Conservation (phyloP, 805 yeast species). For the Wickerhamomyces strasburgensis region DNA sequence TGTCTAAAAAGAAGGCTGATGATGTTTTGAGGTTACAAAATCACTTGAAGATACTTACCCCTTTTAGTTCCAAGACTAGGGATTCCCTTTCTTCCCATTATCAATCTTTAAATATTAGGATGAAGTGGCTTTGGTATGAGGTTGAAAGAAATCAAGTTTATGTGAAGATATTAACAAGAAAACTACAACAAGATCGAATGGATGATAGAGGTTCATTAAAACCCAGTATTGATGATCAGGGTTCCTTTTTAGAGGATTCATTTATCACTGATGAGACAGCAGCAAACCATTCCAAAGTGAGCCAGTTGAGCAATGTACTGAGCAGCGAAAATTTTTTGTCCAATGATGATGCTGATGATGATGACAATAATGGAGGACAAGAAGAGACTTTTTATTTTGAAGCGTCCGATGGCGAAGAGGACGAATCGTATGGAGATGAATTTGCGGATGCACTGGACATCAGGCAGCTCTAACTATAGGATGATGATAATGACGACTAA, state of each 20-base stretch:
- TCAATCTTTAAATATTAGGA: constrained; percentile 42
- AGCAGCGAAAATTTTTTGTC: background rate
- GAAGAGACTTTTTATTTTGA: no score
- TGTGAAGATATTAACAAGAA: constrained; percentile 29
- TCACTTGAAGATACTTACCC: constrained; percentile 45
- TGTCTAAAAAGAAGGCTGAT: constrained; percentile 32
- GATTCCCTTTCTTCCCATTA: constrained; percentile 42
- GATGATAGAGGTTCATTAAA: constrained; percentile 4
- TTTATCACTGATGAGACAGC: constrained; percentile 17
- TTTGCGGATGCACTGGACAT: constrained; percentile 3
- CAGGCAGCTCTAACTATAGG: background rate
- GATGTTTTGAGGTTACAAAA: constrained; percentile 31
- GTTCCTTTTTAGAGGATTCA: constrained; percentile 21
- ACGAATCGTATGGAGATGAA: background rate
- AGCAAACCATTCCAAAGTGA: constrained; percentile 3
- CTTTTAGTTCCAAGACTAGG: constrained; percentile 48
- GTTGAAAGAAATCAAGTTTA: constrained; percentile 40
- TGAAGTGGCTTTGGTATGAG: constrained; percentile 57
- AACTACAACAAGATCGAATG: constrained; percentile 3
- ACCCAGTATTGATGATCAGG: constrained; percentile 10
- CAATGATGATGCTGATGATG: background rate
- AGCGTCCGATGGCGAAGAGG: constrained; percentile 1
- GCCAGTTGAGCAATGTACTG: background rate
- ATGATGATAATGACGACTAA: no score
- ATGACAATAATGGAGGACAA: constrained; percentile 5